A percentile compares a stretch with the other conserved stretches of the same genome.
These are phyloP conservation scores for Coniferiporia weirii DNA, from an alignment of 1,284 basidiomycete species.

Conservation along the genomic window DNA sequence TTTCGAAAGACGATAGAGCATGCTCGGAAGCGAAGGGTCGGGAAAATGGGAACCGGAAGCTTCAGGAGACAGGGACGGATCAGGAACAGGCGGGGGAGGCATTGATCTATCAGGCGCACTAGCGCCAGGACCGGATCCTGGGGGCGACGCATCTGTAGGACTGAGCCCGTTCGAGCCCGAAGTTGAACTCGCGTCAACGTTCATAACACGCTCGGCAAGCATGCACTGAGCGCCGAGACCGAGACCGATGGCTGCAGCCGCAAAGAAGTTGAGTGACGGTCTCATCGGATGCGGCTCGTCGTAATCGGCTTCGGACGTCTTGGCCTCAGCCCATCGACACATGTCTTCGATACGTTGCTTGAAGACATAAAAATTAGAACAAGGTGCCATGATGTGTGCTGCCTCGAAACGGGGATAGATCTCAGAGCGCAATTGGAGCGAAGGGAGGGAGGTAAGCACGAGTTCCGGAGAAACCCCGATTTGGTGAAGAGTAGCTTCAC, in stretches of 20 bases:
- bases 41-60: background rate
- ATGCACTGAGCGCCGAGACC: conserved; percentile 46
- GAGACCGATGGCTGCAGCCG: conserved; percentile 46
- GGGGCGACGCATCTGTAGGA: background rate
- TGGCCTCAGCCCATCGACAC: conserved; percentile 34
- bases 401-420: conserved; percentile 8
- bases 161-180: background rate
- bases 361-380: conserved; percentile 47
- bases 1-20: conserved; percentile 10
- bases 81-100: conserved; percentile 7
- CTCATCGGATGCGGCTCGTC: conserved; percentile 1
- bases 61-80: background rate
- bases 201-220: conserved; percentile 22
- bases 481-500: background rate
- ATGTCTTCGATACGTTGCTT: conserved; percentile 41
- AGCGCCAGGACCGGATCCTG: background rate
- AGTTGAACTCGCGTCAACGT: background rate
- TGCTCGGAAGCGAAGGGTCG: background rate
- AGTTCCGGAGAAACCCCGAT: conserved; percentile 12
- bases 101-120: background rate
- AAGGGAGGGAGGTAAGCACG: conserved; percentile 1
- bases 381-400: conserved; percentile 28
- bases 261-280: conserved; percentile 54
- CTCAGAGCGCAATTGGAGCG: conserved; percentile 1
- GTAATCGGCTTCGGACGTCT: background rate